Conservation (phyloP, 257 asterid species). For the Solanum virginianum region DNA sequence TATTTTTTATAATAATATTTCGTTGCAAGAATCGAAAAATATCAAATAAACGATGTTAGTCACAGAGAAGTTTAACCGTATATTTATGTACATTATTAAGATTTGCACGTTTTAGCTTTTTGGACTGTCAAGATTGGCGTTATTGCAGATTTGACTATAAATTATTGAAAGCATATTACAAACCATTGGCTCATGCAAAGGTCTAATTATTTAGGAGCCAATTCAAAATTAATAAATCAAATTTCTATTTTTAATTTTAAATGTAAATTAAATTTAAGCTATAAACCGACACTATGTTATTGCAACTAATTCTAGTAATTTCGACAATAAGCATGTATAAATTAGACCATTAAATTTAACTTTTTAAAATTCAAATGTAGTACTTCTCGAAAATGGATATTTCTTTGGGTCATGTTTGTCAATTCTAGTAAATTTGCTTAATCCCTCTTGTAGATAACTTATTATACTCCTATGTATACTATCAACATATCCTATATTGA, state of each 20-base stretch:
- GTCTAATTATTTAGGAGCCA: not conserved
- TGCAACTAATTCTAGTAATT: too few relatives aligned
- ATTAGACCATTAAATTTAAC: too few relatives aligned
- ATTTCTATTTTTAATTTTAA: not conserved
- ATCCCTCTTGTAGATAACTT: too few relatives aligned
- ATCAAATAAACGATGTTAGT: not conserved
- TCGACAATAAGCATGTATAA: too few relatives aligned
- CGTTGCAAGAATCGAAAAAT: accelerated
- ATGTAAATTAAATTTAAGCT: not conserved
- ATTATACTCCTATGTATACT: too few relatives aligned
- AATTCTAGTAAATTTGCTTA: too few relatives aligned
- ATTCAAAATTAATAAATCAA: not conserved
- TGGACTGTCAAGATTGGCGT: not conserved
- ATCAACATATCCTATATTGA: too few relatives aligned
- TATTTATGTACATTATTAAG: not conserved
- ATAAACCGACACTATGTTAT: too few relatives aligned
- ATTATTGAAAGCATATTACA: not conserved
- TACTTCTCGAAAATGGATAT: too few relatives aligned
- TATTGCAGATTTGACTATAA: not conserved
- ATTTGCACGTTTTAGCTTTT: not conserved
- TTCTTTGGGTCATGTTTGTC: too few relatives aligned
- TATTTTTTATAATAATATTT: not conserved
- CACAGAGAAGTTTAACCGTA: too few relatives aligned
- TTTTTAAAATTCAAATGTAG: too few relatives aligned
- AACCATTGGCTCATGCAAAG: not conserved